Conservation (phyloP, 2,329 filamentous ascomycete species). For the Colletotrichum aenigma region DNA sequence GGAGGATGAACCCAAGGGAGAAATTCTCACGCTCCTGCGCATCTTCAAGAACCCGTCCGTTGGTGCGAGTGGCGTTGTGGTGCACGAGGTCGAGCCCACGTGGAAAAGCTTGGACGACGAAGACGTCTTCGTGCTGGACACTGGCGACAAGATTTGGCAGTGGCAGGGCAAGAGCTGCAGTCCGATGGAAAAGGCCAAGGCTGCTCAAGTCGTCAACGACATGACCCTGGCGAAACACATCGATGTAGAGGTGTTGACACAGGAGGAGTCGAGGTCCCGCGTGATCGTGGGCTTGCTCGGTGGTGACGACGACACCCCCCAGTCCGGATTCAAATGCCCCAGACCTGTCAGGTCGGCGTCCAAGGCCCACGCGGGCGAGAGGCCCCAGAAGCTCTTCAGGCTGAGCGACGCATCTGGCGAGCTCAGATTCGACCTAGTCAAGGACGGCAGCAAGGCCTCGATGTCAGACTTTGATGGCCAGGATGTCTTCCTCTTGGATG, state of each 20-base stretch:
- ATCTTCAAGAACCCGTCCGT: slow-evolving; percentile 64
- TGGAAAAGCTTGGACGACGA: slow-evolving; percentile 67
- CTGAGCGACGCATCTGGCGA: slow-evolving; percentile 65
- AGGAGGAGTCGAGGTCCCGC: slow-evolving; percentile 60
- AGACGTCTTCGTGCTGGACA: slow-evolving; percentile 70
- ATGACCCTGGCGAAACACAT: slow-evolving; percentile 67
- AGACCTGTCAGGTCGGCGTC: slow-evolving; percentile 41
- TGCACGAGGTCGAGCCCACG: slow-evolving; percentile 66
- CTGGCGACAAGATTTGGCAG: slow-evolving; percentile 68
- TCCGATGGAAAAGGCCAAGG: slow-evolving; percentile 73
- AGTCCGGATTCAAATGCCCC: slow-evolving; percentile 41
- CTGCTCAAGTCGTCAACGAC: slow-evolving; percentile 69
- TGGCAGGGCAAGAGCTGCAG: slow-evolving; percentile 71
- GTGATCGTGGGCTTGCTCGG: slow-evolving; percentile 62
- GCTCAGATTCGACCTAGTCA: slow-evolving; percentile 62
- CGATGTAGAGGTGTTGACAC: slow-evolving; percentile 69
- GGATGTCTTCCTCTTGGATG: slow-evolving; percentile 68
- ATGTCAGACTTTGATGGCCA: slow-evolving; percentile 57
- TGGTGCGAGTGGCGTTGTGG: slow-evolving; percentile 54
- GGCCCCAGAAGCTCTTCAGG: slow-evolving; percentile 57
- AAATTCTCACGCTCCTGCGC: slow-evolving; percentile 59
- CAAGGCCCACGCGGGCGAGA: slow-evolving; percentile 21
- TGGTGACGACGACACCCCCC: slow-evolving; percentile 44
- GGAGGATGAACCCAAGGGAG: slow-evolving; percentile 40
- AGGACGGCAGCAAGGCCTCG: slow-evolving; percentile 52